Conservation (phyloP, 176 grass and related monocot species). For the Neostapfia colusana region DNA sequence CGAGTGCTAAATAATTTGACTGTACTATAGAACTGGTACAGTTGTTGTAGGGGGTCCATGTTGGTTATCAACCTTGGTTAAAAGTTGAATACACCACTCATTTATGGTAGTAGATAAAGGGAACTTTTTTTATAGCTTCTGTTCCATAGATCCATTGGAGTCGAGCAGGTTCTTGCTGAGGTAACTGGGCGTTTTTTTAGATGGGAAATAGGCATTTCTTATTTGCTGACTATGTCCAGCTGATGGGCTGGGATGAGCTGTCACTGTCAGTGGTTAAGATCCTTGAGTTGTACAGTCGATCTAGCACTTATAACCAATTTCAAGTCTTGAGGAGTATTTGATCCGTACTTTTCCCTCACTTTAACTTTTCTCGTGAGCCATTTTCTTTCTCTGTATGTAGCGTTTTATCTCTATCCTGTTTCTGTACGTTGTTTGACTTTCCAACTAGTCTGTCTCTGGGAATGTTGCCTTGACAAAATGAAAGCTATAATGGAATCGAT, state of each 20-base stretch:
- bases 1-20: background rate
- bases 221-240: conserved; percentile 2
- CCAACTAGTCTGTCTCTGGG: background rate
- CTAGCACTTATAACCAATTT: too few relatives aligned
- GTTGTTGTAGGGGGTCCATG: background rate
- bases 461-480: background rate
- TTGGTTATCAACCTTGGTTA: conserved; percentile 1
- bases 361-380: too few relatives aligned
- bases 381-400: too few relatives aligned
- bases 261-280: conserved; percentile 3
- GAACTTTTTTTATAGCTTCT: background rate
- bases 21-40: background rate
- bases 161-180: conserved; percentile 1
- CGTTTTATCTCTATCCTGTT: background rate
- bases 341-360: too few relatives aligned
- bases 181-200: background rate
- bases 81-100: conserved; percentile 10
- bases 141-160: background rate
- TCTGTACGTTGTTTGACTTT: conserved; percentile 16
- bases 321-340: too few relatives aligned
- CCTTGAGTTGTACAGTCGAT: conserved; percentile 19
- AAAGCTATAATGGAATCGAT: background rate
- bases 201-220: background rate
- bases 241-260: conserved; percentile 14
- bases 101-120: background rate